These are phyloP conservation scores for Fraxinus floribunda DNA, from an alignment of 305 asterid genomes.

Conservation along the genomic window DNA sequence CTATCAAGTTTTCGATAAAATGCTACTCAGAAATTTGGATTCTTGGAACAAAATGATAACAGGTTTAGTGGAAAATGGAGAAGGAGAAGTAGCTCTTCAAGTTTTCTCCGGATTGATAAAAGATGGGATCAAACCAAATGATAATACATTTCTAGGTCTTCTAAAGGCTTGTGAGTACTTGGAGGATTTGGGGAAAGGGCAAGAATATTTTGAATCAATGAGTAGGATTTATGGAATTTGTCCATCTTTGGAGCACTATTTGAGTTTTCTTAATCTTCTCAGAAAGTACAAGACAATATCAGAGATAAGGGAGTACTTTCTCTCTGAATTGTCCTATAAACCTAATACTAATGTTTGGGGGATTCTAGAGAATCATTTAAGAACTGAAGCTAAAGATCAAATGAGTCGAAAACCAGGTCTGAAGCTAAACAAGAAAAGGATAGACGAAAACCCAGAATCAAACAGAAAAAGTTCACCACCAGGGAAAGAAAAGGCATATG, in stretches of 20 bases:
- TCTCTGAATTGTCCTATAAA: slow-evolving; percentile 22
- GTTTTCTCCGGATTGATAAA: slow-evolving; percentile 40
- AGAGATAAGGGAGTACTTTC: slow-evolving; percentile 19
- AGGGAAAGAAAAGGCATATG: slow-evolving; percentile 38
- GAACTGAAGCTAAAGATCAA: slow-evolving; percentile 2
- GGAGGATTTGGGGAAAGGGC: slow-evolving; percentile 40
- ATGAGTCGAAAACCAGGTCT: not conserved
- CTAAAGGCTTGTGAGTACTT: slow-evolving; percentile 49
- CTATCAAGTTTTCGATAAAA: slow-evolving; percentile 45
- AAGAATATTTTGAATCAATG: slow-evolving; percentile 42
- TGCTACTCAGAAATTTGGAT: slow-evolving; percentile 42
- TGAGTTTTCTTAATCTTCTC: slow-evolving; percentile 27
- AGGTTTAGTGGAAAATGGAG: slow-evolving; percentile 50
- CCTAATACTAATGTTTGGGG: slow-evolving; percentile 19
- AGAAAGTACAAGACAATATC: slow-evolving; percentile 10
- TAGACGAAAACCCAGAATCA: slow-evolving; percentile 10
- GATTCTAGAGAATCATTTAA: not conserved
- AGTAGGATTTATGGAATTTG: slow-evolving; percentile 32
- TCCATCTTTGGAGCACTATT: slow-evolving; percentile 49
- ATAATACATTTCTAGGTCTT: slow-evolving; percentile 40
- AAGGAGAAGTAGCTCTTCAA: slow-evolving; percentile 41
- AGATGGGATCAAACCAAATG: slow-evolving; percentile 36
- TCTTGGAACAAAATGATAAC: slow-evolving; percentile 57
- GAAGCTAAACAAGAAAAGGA: slow-evolving; percentile 5
- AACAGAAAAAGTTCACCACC: slow-evolving; percentile 17